These are phyloP conservation scores for Fulvia fulva DNA, from an alignment of 2,329 filamentous ascomycete genomes.

Conservation along the genomic window DNA sequence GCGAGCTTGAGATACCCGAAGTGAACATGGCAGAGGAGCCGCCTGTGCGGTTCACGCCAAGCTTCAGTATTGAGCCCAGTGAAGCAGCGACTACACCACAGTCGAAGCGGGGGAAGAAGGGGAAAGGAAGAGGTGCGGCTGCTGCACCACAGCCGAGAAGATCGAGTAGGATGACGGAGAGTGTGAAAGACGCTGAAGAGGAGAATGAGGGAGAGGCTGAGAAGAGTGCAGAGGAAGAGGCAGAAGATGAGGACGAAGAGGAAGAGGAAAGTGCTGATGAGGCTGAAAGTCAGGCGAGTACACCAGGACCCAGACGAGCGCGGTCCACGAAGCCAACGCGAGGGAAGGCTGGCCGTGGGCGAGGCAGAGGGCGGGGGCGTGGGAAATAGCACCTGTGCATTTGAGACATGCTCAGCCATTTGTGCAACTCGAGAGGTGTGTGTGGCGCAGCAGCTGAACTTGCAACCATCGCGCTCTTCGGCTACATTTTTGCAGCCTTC, in stretches of 20 bases:
- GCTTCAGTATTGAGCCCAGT: constrained; percentile 29
- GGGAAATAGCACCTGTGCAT: too few relatives aligned
- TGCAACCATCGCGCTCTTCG: too few relatives aligned
- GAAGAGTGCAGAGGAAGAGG: constrained; percentile 24
- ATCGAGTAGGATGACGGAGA: constrained; percentile 27
- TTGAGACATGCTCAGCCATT: too few relatives aligned
- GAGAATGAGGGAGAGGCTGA: constrained; percentile 19
- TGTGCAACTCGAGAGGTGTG: too few relatives aligned
- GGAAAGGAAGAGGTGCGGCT: constrained; percentile 12
- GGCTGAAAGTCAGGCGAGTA: constrained; percentile 18
- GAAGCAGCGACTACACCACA: constrained; percentile 22
- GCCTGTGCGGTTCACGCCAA: constrained; percentile 33
- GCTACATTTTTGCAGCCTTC: too few relatives aligned
- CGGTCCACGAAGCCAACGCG: background rate
- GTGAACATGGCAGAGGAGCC: constrained; percentile 30
- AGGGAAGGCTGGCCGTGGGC: background rate
- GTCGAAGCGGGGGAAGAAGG: constrained; percentile 13
- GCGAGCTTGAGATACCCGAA: constrained; percentile 28
- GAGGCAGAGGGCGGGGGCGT: background rate
- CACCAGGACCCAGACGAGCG: constrained; percentile 11
- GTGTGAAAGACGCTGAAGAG: constrained; percentile 25
- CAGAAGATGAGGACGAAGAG: constrained; percentile 24
- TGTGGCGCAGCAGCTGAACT: too few relatives aligned
- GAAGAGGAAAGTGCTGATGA: constrained; percentile 22
- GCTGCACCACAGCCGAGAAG: constrained; percentile 18